Base-by-base conservation (phyloP, 192 early-diverging fungal species). In the Gamsiella multidivaricata region DNA sequence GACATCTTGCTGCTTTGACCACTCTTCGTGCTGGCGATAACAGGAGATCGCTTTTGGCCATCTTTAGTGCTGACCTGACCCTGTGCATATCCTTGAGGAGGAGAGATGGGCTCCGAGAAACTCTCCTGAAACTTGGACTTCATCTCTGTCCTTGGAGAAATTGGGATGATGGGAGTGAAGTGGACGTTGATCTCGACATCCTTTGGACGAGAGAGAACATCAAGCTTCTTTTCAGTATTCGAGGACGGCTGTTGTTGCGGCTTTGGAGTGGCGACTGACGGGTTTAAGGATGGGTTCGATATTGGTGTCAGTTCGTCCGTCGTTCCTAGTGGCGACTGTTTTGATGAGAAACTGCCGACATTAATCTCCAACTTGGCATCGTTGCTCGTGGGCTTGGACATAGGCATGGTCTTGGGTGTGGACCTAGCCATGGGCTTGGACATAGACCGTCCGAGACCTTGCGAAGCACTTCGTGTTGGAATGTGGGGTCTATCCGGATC, bases 61-160 rank as follows among this genome's bases (percentile, higher is more conserved):
- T 52, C 37, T 12, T 52, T 58, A 34, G 22, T n/a, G 20, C 41
- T 58, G 42, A 14, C 29, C 3, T 70, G 55, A 23, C 46, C 55
- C 4, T 37, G 39, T 5, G 54, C 55, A 17, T 74, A 74, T 20
- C 72, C 59, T n/a, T 53, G 29, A 26, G 60, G 65, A 4, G 74
- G 74, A 17, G 74, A 68, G 22, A 61, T 42, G 15, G 74, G 74
- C 23, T 78, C 74, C 1, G 66, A 50, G 39, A 78, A 69, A 39
- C 42, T 63, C 25, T 78, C 74, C 1, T 69, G 74, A 46, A 78
- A 78, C 42, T 69, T 78, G 18, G 74, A 78, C 36, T 55, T 58
- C 31, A 67, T 23, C 32, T 76, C 73, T 9, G 65, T 52, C 45
- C 62, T 76, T 18, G 65, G 74, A 17, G 74, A 69, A 11, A 78